Base-by-base conservation (phyloP, 805 yeast genomes). In the Saccharomyces kudriavzevii region DNA sequence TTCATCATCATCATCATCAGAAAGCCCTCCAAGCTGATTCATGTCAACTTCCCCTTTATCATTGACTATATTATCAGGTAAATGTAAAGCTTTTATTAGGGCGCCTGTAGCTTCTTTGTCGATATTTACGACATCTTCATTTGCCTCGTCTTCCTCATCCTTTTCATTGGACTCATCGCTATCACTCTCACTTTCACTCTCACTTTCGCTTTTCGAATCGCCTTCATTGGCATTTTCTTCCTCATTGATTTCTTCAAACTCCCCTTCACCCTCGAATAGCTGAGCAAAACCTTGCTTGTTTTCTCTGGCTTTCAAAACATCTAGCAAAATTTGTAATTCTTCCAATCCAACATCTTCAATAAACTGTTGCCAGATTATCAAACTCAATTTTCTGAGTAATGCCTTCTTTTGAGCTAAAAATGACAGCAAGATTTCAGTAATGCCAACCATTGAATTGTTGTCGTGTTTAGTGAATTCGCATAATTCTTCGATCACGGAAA, bases 281-380 rank as follows among this genome's bases (percentile, higher is more conserved):
- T 79, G 78, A 26, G 78, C 77, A 68, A 88, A 94, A 1, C 97
- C 97, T 59, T 84, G 83, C 56, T 83, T 81, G 66, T 87, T 88
- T 68, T 91, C 97, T 63, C 80, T 83, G 0, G 95, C 77, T 17
- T 71, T 59, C 50, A 85, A 66, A 17, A 85, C 78, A 54, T 84
- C 85, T 50, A 75, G 74, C 49, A 86, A 61, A 25, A 80, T 68
- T 10, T 72, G 69, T 30, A 86, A 59, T 48, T 84, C 81, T 9
- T 69, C 66, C 10, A 58, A 60, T 2, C 73, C 74, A 29, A 84
- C 68, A 31, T 75, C 72, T 20, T 67, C 70, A n/a, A 81, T 67
- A 54, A 84, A 76, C 40, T 79, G 77, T 45, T 78, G 81, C 84
- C 85, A 81, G 10, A 79, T 80, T 22, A 77, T 70, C 53, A 78